Percentiles rank a stretch among this genome's conserved stretches.
Evolutionary conservation across 2,329 filamentous ascomycete species (phyloP).

Genomic region (Cladosporium sp.): DNA sequence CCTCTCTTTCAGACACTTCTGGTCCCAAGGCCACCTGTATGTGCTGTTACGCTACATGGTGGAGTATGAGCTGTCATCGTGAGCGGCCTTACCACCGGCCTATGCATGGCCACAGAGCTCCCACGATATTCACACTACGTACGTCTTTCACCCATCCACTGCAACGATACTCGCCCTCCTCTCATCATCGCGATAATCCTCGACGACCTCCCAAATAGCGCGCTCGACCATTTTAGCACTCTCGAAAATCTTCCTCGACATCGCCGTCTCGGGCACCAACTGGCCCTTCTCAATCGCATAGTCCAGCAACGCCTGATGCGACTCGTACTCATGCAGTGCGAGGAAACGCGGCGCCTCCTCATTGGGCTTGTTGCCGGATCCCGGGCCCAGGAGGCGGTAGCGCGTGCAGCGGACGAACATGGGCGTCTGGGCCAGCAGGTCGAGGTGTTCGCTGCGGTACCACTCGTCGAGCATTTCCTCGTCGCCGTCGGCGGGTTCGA

Average conservation of each 20-base stretch:
- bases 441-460: constrained; percentile 17
- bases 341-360: constrained; percentile 13
- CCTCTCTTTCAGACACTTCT: too few species aligned
- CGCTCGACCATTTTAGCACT: constrained; percentile 13
- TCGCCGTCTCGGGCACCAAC: constrained; percentile 14
- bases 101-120: too few species aligned
- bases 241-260: constrained; percentile 13
- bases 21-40: too few species aligned
- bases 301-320: constrained; percentile 15
- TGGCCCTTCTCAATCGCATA: constrained; percentile 15
- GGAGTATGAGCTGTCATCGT: too few species aligned
- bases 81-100: too few species aligned
- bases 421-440: constrained; percentile 13
- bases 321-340: constrained; percentile 17
- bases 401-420: constrained; percentile 16
- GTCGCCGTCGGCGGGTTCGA: constrained; percentile 15
- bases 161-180: too few species aligned
- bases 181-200: background rate
- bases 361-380: background rate
- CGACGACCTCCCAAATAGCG: constrained; percentile 15
- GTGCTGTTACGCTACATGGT: too few species aligned
- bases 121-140: too few species aligned
- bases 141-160: too few species aligned
- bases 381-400: constrained; percentile 11
- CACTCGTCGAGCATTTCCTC: constrained; percentile 15